Conservation (phyloP, 2,329 filamentous ascomycete species). For the Nannizzia gypsea region DNA sequence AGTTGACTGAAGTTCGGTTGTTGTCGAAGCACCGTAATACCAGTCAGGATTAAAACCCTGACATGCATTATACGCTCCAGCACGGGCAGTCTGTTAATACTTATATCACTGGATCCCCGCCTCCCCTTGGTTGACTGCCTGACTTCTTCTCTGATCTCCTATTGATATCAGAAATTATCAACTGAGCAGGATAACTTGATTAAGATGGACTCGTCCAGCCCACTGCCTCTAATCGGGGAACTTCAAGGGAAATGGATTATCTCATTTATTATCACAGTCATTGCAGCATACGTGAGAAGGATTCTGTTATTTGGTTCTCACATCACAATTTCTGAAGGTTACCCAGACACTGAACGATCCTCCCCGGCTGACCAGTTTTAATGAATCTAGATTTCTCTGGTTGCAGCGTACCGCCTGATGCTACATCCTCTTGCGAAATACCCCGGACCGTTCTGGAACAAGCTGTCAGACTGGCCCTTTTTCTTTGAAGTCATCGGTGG, state of each 20-base stretch:
- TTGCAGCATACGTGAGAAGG: background rate
- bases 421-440: constrained; percentile 15
- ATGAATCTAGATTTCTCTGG: background rate
- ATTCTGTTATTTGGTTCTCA: background rate
- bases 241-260: background rate
- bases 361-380: background rate
- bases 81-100: background rate
- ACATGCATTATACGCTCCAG: background rate
- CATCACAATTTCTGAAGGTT: background rate
- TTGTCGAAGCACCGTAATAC: background rate
- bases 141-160: background rate
- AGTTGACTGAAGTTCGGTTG: background rate
- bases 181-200: background rate
- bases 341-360: background rate
- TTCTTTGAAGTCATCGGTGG: constrained; percentile 10
- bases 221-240: background rate
- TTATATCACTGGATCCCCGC: background rate
- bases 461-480: constrained; percentile 8
- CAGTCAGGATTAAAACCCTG: background rate
- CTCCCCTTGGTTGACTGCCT: background rate
- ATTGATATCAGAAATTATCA: background rate
- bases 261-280: background rate
- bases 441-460: constrained; percentile 13
- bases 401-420: constrained; percentile 10
- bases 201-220: background rate